phyloP scores from a whole-genome alignment of 148 eudicot species.

The Rhododendron henanense region DNA sequence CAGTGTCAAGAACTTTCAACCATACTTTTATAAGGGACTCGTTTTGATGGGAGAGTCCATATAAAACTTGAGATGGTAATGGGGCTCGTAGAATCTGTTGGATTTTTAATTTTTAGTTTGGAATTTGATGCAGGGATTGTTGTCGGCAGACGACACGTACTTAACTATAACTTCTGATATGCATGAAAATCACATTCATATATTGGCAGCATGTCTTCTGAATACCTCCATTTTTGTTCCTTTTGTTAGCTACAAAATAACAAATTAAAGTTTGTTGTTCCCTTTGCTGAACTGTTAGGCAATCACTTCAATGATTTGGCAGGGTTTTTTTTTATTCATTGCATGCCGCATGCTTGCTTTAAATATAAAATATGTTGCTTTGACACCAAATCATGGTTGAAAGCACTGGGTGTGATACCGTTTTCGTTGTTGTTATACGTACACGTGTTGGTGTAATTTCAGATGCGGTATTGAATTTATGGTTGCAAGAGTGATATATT shows the following conservation, averaged over 20 bases:
- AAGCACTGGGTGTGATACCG: neutral
- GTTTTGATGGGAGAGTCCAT: neutral
- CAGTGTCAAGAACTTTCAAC: neutral
- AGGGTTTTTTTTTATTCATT: neutral
- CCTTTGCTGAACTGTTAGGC: neutral
- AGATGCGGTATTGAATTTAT: too few relatives aligned
- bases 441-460: too few relatives aligned
- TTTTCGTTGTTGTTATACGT: neutral
- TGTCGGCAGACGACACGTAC: too few relatives aligned
- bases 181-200: neutral
- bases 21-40: neutral
- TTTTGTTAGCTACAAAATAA: neutral
- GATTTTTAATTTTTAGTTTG: neutral
- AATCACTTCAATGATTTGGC: neutral
- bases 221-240: neutral
- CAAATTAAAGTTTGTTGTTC: neutral
- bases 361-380: neutral
- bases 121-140: neutral
- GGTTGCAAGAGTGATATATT: too few relatives aligned
- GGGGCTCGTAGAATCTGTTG: neutral
- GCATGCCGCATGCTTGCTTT: neutral
- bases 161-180: neutral
- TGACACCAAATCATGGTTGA: neutral
- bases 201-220: neutral
- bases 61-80: neutral